Percentiles rank a stretch among this genome's conserved stretches.
phyloP scores from a whole-genome alignment of 768 basidiomycete genomes.

The Collybia mongolica region DNA sequence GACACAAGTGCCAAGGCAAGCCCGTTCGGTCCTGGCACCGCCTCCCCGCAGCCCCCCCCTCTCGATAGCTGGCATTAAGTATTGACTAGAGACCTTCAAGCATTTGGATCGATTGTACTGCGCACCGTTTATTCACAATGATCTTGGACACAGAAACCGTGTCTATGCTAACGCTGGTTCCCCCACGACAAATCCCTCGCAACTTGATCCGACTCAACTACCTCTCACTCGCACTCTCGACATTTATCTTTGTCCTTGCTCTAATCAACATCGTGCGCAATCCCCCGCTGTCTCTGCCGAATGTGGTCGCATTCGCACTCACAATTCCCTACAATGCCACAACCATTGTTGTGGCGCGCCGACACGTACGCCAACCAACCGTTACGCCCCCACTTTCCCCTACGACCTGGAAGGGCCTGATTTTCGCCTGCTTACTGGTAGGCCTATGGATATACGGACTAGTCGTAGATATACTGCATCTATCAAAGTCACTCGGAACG shows the following conservation, averaged over 20 bases:
- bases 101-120: too few relatives aligned
- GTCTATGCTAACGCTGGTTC: constrained; percentile 4
- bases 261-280: constrained; percentile 4
- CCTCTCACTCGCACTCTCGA: constrained; percentile 3
- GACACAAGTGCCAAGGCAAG: too few relatives aligned
- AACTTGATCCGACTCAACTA: constrained; percentile 4
- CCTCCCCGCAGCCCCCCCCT: too few relatives aligned
- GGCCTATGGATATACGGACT: constrained; percentile 4
- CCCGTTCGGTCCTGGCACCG: too few relatives aligned
- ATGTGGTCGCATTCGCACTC: constrained; percentile 4
- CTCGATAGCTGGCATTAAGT: too few relatives aligned
- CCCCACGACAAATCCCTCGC: constrained; percentile 3
- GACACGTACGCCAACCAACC: background rate
- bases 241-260: constrained; percentile 1
- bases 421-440: background rate
- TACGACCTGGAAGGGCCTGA: constrained; percentile 4
- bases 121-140: background rate
- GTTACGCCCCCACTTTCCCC: constrained; percentile 4
- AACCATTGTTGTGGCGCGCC: constrained; percentile 2
- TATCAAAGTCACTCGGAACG: background rate
- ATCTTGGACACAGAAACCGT: constrained; percentile 3
- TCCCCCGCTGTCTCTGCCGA: constrained; percentile 1
- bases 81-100: too few relatives aligned
- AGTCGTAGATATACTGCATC: background rate
- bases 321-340: constrained; percentile 4